phyloP scores from a whole-genome alignment of 2,329 filamentous ascomycete genomes.

The Cyphellophora europaea region DNA sequence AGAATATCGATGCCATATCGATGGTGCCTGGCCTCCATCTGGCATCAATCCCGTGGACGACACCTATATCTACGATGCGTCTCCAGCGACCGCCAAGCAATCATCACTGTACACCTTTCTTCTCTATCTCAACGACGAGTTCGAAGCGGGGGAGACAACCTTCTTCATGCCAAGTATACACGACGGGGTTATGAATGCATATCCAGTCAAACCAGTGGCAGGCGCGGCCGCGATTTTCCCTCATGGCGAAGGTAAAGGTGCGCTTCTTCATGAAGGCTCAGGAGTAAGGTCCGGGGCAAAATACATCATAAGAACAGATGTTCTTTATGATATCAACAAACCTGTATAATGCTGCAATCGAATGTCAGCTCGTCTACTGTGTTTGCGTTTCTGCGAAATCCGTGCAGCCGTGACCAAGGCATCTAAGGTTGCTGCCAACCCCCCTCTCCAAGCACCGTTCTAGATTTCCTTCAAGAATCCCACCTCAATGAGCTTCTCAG shows the following conservation, averaged over 20 bases:
- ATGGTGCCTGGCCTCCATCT: constrained; percentile 65
- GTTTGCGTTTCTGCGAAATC: too few species aligned
- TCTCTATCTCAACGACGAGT: constrained; percentile 63
- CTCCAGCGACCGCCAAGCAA: constrained; percentile 49
- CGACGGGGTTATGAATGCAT: constrained; percentile 60
- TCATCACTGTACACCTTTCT: constrained; percentile 62
- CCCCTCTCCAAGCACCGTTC: too few species aligned
- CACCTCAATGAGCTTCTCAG: constrained; percentile 30
- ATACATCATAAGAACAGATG: constrained; percentile 63
- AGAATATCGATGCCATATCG: constrained; percentile 62
- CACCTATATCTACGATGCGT: constrained; percentile 58
- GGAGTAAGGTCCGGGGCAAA: constrained; percentile 57
- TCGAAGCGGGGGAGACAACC: constrained; percentile 61
- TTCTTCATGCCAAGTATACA: constrained; percentile 57
- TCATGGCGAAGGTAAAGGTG: constrained; percentile 57
- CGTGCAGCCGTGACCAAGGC: too few species aligned
- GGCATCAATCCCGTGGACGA: constrained; percentile 46
- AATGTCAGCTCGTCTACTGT: too few species aligned
- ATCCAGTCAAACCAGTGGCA: constrained; percentile 59
- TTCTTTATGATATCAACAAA: constrained; percentile 54
- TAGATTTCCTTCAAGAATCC: constrained; percentile 33
- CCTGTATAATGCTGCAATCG: too few species aligned
- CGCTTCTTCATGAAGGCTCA: constrained; percentile 60
- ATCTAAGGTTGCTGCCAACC: too few species aligned
- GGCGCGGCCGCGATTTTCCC: constrained; percentile 61